Conservation (phyloP, 148 eudicot species). For the Arbutus unedo region DNA sequence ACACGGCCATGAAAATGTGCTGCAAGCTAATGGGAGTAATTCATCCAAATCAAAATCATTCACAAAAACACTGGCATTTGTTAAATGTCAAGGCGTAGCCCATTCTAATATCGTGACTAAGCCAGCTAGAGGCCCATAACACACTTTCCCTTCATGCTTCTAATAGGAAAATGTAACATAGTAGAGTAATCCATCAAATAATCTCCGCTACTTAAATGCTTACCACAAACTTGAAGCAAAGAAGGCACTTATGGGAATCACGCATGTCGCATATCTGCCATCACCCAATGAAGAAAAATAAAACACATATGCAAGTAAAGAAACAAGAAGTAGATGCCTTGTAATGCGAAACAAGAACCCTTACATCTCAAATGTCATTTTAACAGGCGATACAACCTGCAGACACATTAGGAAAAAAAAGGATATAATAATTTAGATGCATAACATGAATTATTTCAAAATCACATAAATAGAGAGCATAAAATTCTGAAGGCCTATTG, state of each 20-base stretch:
- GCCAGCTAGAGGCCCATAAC: neutral
- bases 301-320: neutral
- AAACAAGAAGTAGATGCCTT: neutral
- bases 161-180: neutral
- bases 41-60: neutral
- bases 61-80: neutral
- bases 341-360: conserved; percentile 17
- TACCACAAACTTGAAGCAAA: conserved; percentile 91
- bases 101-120: neutral
- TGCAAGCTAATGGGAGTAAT: neutral
- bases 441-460: neutral
- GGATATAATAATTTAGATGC: neutral
- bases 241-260: conserved; percentile 84
- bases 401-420: neutral
- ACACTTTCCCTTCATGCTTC: neutral
- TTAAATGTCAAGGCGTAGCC: neutral
- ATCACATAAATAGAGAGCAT: neutral
- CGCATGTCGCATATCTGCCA: conserved; percentile 71
- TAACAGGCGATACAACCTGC: conserved; percentile 67
- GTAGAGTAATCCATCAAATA: neutral
- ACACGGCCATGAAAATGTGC: neutral
- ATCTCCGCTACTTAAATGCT: conserved; percentile 9
- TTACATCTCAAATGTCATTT: conserved; percentile 67
- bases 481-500: neutral
- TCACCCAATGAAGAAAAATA: conserved; percentile 17